These are phyloP conservation scores for Talaromyces verruculosus DNA, from an alignment of 2,329 filamentous ascomycete genomes.

Conservation along the genomic window DNA sequence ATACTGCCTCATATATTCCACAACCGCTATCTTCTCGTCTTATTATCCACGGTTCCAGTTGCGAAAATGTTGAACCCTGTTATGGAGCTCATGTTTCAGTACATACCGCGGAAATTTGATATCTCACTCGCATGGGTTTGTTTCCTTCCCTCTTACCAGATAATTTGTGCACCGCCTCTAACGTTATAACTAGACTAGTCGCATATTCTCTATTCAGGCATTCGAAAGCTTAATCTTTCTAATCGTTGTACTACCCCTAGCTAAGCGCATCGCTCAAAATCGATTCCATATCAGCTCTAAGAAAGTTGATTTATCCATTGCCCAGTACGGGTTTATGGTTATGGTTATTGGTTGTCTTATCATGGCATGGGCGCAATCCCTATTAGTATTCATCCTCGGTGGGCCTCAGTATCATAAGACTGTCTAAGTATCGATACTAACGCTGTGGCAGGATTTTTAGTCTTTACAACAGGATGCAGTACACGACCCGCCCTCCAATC, in stretches of 20 bases:
- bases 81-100: conserved; percentile 14
- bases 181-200: conserved; percentile 4
- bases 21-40: not conserved
- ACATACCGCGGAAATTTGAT: conserved; percentile 11
- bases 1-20: not conserved
- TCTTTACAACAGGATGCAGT: conserved; percentile 12
- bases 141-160: no score
- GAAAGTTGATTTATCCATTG: conserved; percentile 7
- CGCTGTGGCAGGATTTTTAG: not conserved
- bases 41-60: conserved; percentile 8
- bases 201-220: conserved; percentile 6
- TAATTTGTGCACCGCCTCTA: not conserved
- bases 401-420: not conserved
- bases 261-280: conserved; percentile 3
- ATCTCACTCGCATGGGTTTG: conserved; percentile 11
- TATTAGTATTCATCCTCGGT: conserved; percentile 2
- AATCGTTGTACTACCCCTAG: not conserved
- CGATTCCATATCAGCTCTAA: not conserved
- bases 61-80: conserved; percentile 8
- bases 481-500: conserved; percentile 5
- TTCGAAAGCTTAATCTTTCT: conserved; percentile 5
- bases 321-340: conserved; percentile 3
- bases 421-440: not conserved
- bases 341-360: not conserved
- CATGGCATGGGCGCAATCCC: not conserved